Evolutionary conservation across 192 early-diverging fungal genomes (phyloP).

Genomic region (Coemansia sp.): DNA sequence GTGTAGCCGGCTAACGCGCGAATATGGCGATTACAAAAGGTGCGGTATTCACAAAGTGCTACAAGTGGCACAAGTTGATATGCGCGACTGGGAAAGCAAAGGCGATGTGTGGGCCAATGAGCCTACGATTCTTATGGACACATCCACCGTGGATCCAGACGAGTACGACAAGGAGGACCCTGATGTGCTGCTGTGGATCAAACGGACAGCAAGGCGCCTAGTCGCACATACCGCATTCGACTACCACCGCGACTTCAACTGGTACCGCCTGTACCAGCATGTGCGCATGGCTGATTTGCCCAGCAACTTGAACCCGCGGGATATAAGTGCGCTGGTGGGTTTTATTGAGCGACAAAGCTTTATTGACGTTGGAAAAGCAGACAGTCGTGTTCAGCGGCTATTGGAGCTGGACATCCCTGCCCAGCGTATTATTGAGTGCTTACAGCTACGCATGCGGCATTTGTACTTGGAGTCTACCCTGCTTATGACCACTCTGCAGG

Average conservation of each 20-base stretch:
- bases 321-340: constrained; percentile 33
- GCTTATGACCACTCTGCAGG: constrained; percentile 36
- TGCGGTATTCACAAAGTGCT: constrained; percentile 44
- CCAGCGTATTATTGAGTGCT: constrained; percentile 25
- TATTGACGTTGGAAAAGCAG: constrained; percentile 33
- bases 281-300: constrained; percentile 48
- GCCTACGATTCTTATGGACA: constrained; percentile 52
- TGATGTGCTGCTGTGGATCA: constrained; percentile 44
- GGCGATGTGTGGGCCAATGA: constrained; percentile 50
- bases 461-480: constrained; percentile 41
- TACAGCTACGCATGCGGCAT: constrained; percentile 48
- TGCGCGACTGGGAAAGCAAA: constrained; percentile 55
- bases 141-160: constrained; percentile 40
- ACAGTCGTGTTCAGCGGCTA: constrained; percentile 33
- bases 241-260: constrained; percentile 54
- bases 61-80: constrained; percentile 34
- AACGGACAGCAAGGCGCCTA: constrained; percentile 32
- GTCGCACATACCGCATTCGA: constrained; percentile 29
- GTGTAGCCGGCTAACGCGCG: constrained; percentile 17
- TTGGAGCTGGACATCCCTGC: constrained; percentile 32
- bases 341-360: constrained; percentile 41
- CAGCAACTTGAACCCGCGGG: constrained; percentile 14
- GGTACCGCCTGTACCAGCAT: constrained; percentile 47
- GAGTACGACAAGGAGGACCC: constrained; percentile 53
- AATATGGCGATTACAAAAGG: constrained; percentile 5